Conservation (phyloP, 1,284 basidiomycete species). For the Schizophyllum commune region DNA sequence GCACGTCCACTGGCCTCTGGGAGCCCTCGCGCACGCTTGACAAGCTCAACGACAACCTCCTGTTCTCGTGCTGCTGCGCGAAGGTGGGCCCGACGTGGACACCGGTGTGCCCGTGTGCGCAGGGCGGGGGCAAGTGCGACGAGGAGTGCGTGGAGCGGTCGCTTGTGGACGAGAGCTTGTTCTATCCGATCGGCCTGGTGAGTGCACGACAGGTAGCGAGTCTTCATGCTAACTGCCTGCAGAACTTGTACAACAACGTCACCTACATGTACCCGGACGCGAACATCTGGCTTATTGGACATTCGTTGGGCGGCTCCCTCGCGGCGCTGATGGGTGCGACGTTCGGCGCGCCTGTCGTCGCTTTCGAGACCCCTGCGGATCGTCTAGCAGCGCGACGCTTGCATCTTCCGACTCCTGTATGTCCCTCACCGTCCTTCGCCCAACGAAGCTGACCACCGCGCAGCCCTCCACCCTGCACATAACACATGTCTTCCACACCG, state of each 20-base stretch:
- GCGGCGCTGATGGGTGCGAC: conserved; percentile 74
- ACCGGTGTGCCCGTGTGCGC: conserved; percentile 79
- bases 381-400: conserved; percentile 65
- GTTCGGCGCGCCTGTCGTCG: conserved; percentile 78
- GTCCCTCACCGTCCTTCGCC: conserved; percentile 11
- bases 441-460: background rate
- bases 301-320: conserved; percentile 76
- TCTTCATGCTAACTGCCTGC: background rate
- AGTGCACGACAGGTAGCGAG: conserved; percentile 13
- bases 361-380: conserved; percentile 80
- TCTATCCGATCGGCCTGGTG: conserved; percentile 66
- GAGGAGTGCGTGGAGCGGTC: conserved; percentile 68
- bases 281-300: conserved; percentile 72
- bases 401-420: conserved; percentile 63
- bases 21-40: conserved; percentile 63
- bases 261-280: conserved; percentile 76
- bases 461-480: conserved; percentile 52
- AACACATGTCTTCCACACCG: conserved; percentile 69
- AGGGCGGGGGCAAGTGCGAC: conserved; percentile 62
- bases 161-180: conserved; percentile 71
- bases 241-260: conserved; percentile 77
- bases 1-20: conserved; percentile 73
- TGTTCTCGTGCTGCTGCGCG: conserved; percentile 90
- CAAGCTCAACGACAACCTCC: conserved; percentile 83
- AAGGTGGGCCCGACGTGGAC: conserved; percentile 81